Evolutionary conservation across 352 stramenopile species (phyloP).

Genomic region (Pythium apleroticum): DNA sequence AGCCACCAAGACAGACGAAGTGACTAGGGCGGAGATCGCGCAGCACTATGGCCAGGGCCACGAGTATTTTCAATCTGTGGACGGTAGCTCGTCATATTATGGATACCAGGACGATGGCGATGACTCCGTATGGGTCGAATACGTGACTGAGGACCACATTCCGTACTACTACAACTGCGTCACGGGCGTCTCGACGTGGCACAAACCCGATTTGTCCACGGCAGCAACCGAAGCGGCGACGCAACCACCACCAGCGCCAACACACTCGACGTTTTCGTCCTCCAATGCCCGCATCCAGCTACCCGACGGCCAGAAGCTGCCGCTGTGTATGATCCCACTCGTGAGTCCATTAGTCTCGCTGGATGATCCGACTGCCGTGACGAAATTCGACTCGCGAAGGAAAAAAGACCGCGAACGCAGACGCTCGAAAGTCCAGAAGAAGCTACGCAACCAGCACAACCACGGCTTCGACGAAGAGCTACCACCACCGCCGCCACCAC

Average conservation of each 20-base stretch:
- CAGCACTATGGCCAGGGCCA: background rate
- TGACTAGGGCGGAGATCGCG: conserved; percentile 5
- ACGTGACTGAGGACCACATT: conserved; percentile 48
- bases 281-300: background rate
- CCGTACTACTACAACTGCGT: conserved; percentile 67
- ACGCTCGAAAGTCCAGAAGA: conserved; percentile 4
- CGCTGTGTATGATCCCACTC: conserved; percentile 69
- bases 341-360: conserved; percentile 63
- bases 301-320: conserved; percentile 37
- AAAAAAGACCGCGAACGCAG: conserved; percentile 36
- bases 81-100: background rate
- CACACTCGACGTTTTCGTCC: background rate
- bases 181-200: conserved; percentile 60
- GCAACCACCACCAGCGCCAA: conserved; percentile 1
- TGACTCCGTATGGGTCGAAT: conserved; percentile 44
- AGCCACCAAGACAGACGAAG: conserved; percentile 5
- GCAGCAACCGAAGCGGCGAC: background rate
- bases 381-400: conserved; percentile 47
- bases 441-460: background rate
- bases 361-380: conserved; percentile 57
- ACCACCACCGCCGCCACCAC: background rate
- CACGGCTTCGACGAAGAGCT: background rate
- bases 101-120: conserved; percentile 1
- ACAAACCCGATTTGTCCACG: conserved; percentile 21
- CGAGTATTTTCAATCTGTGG: background rate